Percentiles rank a stretch among this genome's conserved stretches.
Conservation (phyloP, 2,329 filamentous ascomycete species). For the Zelopaecilomyces penicillatus region DNA sequence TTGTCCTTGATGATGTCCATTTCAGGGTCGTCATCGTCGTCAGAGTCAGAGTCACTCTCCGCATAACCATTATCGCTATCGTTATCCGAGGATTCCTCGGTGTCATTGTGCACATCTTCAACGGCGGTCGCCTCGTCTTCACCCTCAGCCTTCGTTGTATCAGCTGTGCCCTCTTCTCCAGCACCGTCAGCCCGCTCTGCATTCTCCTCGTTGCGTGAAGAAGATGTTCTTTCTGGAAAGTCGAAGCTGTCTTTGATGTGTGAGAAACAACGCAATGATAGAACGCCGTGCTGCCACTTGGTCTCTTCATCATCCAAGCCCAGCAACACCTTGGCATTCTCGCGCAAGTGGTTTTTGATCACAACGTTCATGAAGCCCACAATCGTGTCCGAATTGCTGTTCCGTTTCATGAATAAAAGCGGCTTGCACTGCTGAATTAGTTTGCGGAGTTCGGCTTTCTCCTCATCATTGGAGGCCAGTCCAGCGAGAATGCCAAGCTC, state of each 20-base stretch:
- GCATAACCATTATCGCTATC: conserved; percentile 10
- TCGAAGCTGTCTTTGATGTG: conserved; percentile 27
- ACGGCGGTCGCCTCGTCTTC: conserved; percentile 8
- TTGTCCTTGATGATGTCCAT: conserved; percentile 16
- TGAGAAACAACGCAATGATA: conserved; percentile 29
- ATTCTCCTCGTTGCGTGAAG: not conserved
- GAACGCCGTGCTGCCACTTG: conserved; percentile 33
- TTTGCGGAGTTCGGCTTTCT: conserved; percentile 24
- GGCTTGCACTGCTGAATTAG: conserved; percentile 32
- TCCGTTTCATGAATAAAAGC: conserved; percentile 17
- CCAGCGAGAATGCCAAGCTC: conserved; percentile 31
- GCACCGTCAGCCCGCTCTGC: not conserved
- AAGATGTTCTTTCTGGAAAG: conserved; percentile 12
- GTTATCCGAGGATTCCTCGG: conserved; percentile 7
- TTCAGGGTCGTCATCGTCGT: conserved; percentile 20
- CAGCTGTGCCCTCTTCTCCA: conserved; percentile 5
- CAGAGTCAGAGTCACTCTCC: conserved; percentile 14
- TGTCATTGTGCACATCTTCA: conserved; percentile 1
- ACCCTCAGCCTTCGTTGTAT: conserved; percentile 12
- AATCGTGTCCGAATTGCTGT: not conserved
- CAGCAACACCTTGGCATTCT: conserved; percentile 25
- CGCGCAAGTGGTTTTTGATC: conserved; percentile 30
- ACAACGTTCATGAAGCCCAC: conserved; percentile 19
- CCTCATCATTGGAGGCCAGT: conserved; percentile 20
- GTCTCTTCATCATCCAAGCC: conserved; percentile 29